Evolutionary conservation across 2,329 filamentous ascomycete genomes (phyloP), one percentile per base, ranked within the genome.

Genomic region (Ophidiomyces ophidiicola): DNA sequence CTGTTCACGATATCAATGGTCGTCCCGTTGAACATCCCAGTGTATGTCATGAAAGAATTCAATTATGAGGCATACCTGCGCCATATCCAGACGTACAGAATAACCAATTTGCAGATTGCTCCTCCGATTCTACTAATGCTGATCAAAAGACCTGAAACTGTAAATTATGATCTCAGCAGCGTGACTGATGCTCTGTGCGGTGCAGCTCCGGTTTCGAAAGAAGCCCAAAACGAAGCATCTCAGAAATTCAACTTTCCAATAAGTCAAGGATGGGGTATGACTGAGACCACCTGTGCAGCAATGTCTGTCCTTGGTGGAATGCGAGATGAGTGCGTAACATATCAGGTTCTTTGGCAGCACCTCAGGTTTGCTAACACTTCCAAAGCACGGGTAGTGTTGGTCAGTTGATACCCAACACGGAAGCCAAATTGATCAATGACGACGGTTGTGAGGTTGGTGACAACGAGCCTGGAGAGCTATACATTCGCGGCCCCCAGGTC

Each of bases 201-300:
- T 23, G 82, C 82, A 1, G 83, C 84, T 5, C 82, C 83, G 1
- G 60, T 83, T 5, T 62, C 66, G 8, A 53, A 53, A n/a, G 73
- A 80, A 44, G 62, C 75, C 3, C 66, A 63, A 40, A 63, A 67
- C 7, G 74, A 79, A 47, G 70, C 76, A 6, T 76, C 76, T 66
- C 58, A 62, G 1, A 53, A 47, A 1, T 62, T 66, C 10, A 52
- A 58, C 15, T 58, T 75, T 17, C 70, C 70, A 48, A 53, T 78
- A 19, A 71, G 69, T 53, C 83, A 88, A 58, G 84, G 82, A 3
- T 92, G 82, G 80, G 85, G 85, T 4, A 88, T 92, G 84, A 90
- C 84, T 1, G 84, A 90, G 60, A 66, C n/a, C n/a, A n/a, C n/a
- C n/a, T n/a, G n/a, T n/a, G n/a, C n/a, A n/a, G n/a, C n/a, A n/a